A percentile compares a stretch with the other conserved stretches of the same genome.
These are phyloP conservation scores for Nidularia sp. DNA, from an alignment of 768 basidiomycete genomes.

Conservation along the genomic window DNA sequence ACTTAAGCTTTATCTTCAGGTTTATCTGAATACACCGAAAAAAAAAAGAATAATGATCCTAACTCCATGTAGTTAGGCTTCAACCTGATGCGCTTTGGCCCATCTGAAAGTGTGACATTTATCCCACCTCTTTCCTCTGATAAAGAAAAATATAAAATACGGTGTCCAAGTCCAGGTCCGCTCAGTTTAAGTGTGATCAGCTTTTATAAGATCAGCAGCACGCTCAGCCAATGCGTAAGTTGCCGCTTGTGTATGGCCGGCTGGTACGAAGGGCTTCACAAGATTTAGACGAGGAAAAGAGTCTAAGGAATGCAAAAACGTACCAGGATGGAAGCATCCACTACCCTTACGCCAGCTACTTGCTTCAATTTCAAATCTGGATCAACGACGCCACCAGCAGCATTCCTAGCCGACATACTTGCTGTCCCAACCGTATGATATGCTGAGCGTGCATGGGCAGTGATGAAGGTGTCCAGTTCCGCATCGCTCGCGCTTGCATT, in stretches of 20 bases:
- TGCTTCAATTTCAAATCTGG: slow-evolving; percentile 24
- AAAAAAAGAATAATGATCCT: too few species aligned
- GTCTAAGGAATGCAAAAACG: slow-evolving; percentile 1
- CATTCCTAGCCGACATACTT: slow-evolving; percentile 17
- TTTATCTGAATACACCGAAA: too few species aligned
- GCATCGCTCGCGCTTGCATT: slow-evolving; percentile 7
- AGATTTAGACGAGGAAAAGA: neutral
- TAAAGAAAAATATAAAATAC: too few species aligned
- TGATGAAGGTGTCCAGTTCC: slow-evolving; percentile 15
- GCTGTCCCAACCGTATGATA: slow-evolving; percentile 19
- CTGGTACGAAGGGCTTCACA: neutral
- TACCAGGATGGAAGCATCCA: slow-evolving; percentile 29
- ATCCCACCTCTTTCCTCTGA: too few species aligned
- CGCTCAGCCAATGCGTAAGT: neutral
- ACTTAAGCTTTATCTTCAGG: too few species aligned
- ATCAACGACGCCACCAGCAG: slow-evolving; percentile 23
- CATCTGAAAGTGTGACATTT: too few species aligned
- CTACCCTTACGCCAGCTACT: slow-evolving; percentile 20
- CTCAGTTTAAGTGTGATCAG: too few species aligned
- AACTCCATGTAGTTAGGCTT: too few species aligned
- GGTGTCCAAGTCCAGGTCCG: too few species aligned
- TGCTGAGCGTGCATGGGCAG: slow-evolving; percentile 5
- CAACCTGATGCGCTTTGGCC: too few species aligned
- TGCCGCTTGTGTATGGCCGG: neutral
- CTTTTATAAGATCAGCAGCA: neutral